phyloP scores from a whole-genome alignment of 2,329 filamentous ascomycete genomes.

The Zymoseptoria crescenta region DNA sequence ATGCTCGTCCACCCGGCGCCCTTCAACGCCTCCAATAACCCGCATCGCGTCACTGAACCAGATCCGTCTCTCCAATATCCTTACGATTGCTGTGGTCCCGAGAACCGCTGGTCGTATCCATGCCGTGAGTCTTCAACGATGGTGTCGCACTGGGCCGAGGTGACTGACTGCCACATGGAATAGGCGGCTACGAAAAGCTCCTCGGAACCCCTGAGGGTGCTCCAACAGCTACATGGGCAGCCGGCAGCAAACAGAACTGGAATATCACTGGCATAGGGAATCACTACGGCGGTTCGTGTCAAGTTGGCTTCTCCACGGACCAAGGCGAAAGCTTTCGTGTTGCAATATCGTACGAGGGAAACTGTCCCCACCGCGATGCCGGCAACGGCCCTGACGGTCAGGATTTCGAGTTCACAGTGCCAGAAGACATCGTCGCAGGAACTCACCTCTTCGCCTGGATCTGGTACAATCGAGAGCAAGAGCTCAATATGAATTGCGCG shows the following conservation, averaged over 20 bases:
- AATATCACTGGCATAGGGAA: conserved; percentile 33
- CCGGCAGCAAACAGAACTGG: conserved; percentile 37
- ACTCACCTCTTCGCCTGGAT: conserved; percentile 40
- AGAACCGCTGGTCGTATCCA: conserved; percentile 26
- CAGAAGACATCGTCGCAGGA: conserved; percentile 35
- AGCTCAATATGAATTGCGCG: conserved; percentile 41
- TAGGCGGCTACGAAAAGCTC: conserved; percentile 35
- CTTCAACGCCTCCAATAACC: conserved; percentile 39
- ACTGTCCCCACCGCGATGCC: conserved; percentile 38
- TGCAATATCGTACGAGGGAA: conserved; percentile 39
- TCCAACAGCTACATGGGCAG: conserved; percentile 37
- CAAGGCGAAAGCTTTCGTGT: conserved; percentile 39
- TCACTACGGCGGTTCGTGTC: conserved; percentile 42
- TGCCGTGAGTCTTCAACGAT: conserved; percentile 20
- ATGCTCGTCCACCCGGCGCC: conserved; percentile 37
- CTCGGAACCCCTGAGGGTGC: conserved; percentile 37
- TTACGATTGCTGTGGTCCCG: conserved; percentile 38
- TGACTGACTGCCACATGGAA: neutral
- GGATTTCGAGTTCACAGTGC: conserved; percentile 40
- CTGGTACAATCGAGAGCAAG: conserved; percentile 43
- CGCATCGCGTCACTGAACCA: conserved; percentile 30
- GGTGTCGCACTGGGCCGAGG: too few species aligned
- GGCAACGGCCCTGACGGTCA: conserved; percentile 34
- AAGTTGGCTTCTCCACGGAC: conserved; percentile 38
- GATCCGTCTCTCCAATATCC: conserved; percentile 37